Percentiles rank a stretch among this genome's conserved stretches.
Evolutionary conservation across 345 rosid genomes (phyloP).

Genomic region (Xanthoceras sorbifolium): DNA sequence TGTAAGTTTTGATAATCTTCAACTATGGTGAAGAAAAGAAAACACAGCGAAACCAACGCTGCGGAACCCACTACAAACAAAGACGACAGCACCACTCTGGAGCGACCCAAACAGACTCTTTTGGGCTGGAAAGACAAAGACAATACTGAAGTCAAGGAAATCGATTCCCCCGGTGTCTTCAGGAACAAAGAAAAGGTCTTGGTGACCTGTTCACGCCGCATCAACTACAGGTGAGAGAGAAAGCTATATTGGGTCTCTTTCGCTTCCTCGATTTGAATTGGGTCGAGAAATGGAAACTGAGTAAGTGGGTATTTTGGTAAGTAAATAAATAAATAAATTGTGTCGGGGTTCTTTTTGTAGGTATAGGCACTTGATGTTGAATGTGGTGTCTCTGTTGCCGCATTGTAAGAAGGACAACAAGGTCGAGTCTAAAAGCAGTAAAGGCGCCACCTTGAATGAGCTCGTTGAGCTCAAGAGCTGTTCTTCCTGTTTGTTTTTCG

Average conservation of each 20-base stretch:
- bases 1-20: background rate
- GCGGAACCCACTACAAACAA: slow-evolving; percentile 46
- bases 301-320: background rate
- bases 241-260: background rate
- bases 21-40: slow-evolving; percentile 79
- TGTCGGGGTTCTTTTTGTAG: slow-evolving; percentile 29
- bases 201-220: slow-evolving; percentile 92
- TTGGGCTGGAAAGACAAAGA: slow-evolving; percentile 91
- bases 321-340: background rate
- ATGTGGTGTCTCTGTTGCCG: slow-evolving; percentile 85
- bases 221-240: slow-evolving; percentile 71
- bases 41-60: slow-evolving; percentile 59
- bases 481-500: slow-evolving; percentile 86
- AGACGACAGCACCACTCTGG: slow-evolving; percentile 47
- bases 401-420: slow-evolving; percentile 96
- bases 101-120: slow-evolving; percentile 75
- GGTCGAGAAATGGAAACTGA: background rate
- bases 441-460: slow-evolving; percentile 81
- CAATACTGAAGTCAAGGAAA: slow-evolving; percentile 37
- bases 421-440: slow-evolving; percentile 77
- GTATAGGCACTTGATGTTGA: slow-evolving; percentile 96
- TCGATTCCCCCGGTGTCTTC: slow-evolving; percentile 36
- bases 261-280: background rate
- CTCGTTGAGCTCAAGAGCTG: slow-evolving; percentile 86
- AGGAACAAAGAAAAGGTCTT: slow-evolving; percentile 97